Evolutionary conservation across 768 basidiomycete genomes (phyloP), one percentile per base, ranked within the genome.

Genomic region (Wakefieldia striispora): DNA sequence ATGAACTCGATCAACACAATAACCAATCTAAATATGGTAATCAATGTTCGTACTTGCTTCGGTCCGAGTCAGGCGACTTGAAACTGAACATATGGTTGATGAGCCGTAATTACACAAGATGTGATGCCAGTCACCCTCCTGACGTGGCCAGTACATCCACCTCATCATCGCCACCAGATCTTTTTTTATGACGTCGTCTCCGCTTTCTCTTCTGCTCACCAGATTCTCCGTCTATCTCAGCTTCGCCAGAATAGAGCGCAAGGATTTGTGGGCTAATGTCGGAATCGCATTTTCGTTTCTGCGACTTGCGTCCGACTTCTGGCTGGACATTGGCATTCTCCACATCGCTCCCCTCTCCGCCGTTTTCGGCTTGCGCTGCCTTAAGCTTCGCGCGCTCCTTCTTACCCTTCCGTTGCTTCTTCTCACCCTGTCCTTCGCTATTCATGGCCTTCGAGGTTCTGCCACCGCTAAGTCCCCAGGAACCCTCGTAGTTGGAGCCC

Each of bases 341-440:
- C n/a, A 4, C 37, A 3, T 47, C 42, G 8, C 41, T 44, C 21
- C 14, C 49, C 6, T 55, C 55, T 13, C 33, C 57, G 1, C 40
- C 58, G 5, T 33, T 45, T 17, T 54, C 56, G 2, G 39, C 62
- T 27, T 38, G 67, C 24, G 54, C 62, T n/a, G 57, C 63, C 57
- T 75, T 83, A 57, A 74, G 55, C 55, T 72, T 79, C 71, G 77
- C 69, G 31, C 84, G 74, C 67, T 87, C 84, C 68, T 86, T 86
- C 75, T 80, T 86, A 12, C 84, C 84, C 58, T 75, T 84, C 58
- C 86, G 66, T 69, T 82, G 86, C 74, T 85, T 86, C 54, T 65
- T 68, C 39, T 58, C 56, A 45, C 52, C 59, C 9, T 59, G 57
- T 36, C 47, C 52, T 16, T 31, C 61, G 1, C 31, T 21, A 20